A percentile compares a stretch with the other conserved stretches of the same genome.
These are phyloP conservation scores for Cerrena zonata DNA, from an alignment of 1,284 basidiomycete species.

Conservation along the genomic window DNA sequence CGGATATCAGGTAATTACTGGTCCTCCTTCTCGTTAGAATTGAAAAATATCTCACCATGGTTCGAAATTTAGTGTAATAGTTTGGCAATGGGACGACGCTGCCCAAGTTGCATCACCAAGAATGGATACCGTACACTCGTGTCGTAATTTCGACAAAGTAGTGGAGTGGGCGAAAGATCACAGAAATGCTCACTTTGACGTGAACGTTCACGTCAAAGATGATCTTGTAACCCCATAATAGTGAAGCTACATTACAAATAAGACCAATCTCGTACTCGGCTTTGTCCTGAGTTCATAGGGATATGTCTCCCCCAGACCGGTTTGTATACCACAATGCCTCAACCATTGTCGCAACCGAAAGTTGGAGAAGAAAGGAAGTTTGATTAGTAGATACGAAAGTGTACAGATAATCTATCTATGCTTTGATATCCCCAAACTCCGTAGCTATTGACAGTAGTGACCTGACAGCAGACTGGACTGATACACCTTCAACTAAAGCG, in stretches of 20 bases:
- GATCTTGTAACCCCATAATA: not conserved
- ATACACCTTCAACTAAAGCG: not conserved
- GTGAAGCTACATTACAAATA: not conserved
- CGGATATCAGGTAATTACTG: slow-evolving; percentile 24
- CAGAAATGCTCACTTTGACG: slow-evolving; percentile 3
- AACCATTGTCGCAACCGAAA: too few relatives aligned
- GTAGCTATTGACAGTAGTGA: not conserved
- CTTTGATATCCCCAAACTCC: not conserved
- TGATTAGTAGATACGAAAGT: not conserved
- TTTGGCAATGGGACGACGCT: slow-evolving; percentile 21
- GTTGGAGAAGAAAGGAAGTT: not conserved
- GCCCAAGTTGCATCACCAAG: slow-evolving; percentile 4
- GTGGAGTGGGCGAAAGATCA: slow-evolving; percentile 21
- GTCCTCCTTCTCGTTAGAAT: too few relatives aligned
- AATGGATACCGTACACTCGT: slow-evolving; percentile 14
- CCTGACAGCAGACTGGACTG: not conserved
- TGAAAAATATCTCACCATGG: too few relatives aligned
- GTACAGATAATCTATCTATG: not conserved
- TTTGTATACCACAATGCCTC: too few relatives aligned
- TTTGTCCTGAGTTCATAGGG: too few relatives aligned
- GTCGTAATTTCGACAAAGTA: slow-evolving; percentile 22
- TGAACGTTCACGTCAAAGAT: slow-evolving; percentile 1
- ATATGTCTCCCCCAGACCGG: too few relatives aligned
- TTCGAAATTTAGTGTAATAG: slow-evolving; percentile 13
- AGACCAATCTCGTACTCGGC: too few relatives aligned